phyloP scores from a whole-genome alignment of 495 filamentous ascomycete genomes.

The Hyaloscypha finlandica region DNA sequence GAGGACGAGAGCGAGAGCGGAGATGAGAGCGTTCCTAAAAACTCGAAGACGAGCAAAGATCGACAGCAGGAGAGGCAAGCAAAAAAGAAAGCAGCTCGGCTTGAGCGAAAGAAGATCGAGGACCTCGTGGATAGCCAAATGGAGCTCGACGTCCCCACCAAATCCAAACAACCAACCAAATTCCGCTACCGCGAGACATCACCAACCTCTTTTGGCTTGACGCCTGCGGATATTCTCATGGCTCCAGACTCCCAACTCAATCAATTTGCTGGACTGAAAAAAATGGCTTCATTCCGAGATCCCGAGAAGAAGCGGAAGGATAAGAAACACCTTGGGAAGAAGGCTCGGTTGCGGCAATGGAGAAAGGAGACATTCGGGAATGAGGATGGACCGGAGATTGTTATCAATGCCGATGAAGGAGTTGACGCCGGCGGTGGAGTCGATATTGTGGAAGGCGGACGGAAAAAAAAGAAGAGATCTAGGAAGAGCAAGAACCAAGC shows the following conservation, averaged over 20 bases:
- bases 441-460: conserved; percentile 31
- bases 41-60: conserved; percentile 65
- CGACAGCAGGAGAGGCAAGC: conserved; percentile 66
- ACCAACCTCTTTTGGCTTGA: conserved; percentile 85
- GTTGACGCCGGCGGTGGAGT: conserved; percentile 13
- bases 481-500: conserved; percentile 35
- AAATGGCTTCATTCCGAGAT: conserved; percentile 87
- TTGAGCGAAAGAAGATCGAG: conserved; percentile 81
- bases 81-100: conserved; percentile 71
- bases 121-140: conserved; percentile 82
- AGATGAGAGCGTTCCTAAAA: conserved; percentile 41
- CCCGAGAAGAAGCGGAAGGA: conserved; percentile 84
- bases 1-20: conserved; percentile 31
- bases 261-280: conserved; percentile 89
- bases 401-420: conserved; percentile 17
- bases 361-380: conserved; percentile 87
- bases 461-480: conserved; percentile 38
- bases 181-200: conserved; percentile 97
- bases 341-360: conserved; percentile 87
- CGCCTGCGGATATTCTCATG: conserved; percentile 86
- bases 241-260: conserved; percentile 85
- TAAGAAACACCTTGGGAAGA: conserved; percentile 86
- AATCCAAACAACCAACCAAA: conserved; percentile 55
- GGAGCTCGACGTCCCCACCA: conserved; percentile 46
- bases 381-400: conserved; percentile 56